Base-by-base conservation (phyloP, 2,329 filamentous ascomycete genomes). In the Tolypocladium cylindrosporum region DNA sequence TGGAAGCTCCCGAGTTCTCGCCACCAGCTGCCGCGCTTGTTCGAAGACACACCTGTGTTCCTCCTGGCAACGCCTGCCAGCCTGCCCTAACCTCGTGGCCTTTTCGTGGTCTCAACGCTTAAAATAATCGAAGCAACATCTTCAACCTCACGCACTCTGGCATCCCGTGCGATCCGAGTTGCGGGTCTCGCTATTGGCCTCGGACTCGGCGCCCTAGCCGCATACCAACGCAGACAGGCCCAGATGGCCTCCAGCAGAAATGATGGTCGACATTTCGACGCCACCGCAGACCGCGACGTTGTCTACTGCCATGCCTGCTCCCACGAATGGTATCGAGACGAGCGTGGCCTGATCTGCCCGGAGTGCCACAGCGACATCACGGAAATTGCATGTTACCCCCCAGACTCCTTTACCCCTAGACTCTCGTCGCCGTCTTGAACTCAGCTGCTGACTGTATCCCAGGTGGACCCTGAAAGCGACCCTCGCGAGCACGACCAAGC, bases 251-350 rank as follows among this genome's bases (percentile, higher is more conserved):
- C 70, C 31, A 63, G 61, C 54, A 57, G 57, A 42, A 59, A 59
- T 31, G 54, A 52, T 51, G 64, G 65, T 39, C 64, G 65, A 50
- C 79, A 77, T 65, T 76, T 85, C 58, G 79, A 82, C 68, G 77
- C 78, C 62, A 74, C 71, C 27, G 66, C 71, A 6, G 74, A 74
- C 61, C 79, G 84, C 62, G 89, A 96, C 68, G 83, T 93, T 62
- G 87, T 97, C 57, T 95, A 82, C 72, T 99, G 94, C 73, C 91
- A 97, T 73, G 75, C 80, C 60, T 97, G 94, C 75, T 71, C 81
- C 56, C 75, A 88, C 62, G 88, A 96, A 71, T 97, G 91, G 91
- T 90, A 88, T 67, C 79, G 84, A 60, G 83, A 90, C 60, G 81
- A 88, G 62, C 78, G 81, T 63, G 86, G 75, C 34, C 74, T 96